Evolutionary conservation across 306 rosid species (phyloP).

Genomic region (Prunus padus): DNA sequence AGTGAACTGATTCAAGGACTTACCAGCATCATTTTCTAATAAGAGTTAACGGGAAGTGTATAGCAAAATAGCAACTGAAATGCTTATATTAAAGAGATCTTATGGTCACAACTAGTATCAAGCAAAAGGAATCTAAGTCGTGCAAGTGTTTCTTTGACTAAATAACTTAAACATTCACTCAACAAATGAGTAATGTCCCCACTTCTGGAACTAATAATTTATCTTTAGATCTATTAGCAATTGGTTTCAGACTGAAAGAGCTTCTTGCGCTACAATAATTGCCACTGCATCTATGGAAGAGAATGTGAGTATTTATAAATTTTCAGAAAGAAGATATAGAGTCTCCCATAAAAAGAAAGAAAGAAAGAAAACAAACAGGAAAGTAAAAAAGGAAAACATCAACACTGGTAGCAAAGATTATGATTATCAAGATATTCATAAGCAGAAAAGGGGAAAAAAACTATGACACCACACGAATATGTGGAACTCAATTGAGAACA

Average conservation of each 20-base stretch:
- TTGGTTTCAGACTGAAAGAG: background rate
- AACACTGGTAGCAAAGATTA: background rate
- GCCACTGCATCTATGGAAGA: background rate
- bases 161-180: background rate
- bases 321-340: background rate
- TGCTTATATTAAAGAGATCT: background rate
- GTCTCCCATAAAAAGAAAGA: background rate
- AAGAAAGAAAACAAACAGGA: background rate
- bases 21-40: background rate
- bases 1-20: background rate
- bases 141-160: background rate
- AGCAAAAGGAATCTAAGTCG: background rate
- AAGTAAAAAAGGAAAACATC: background rate
- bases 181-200: background rate
- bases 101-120: background rate
- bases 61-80: background rate
- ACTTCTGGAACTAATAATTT: background rate
- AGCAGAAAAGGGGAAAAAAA: background rate
- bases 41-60: background rate
- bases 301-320: background rate
- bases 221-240: background rate
- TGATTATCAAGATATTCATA: background rate
- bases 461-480: conserved; percentile 7
- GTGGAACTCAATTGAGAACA: conserved; percentile 10
- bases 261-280: background rate